Evolutionary conservation across 1,139 yeast genomes (phyloP).

Genomic region (Protomyces gravidus): DNA sequence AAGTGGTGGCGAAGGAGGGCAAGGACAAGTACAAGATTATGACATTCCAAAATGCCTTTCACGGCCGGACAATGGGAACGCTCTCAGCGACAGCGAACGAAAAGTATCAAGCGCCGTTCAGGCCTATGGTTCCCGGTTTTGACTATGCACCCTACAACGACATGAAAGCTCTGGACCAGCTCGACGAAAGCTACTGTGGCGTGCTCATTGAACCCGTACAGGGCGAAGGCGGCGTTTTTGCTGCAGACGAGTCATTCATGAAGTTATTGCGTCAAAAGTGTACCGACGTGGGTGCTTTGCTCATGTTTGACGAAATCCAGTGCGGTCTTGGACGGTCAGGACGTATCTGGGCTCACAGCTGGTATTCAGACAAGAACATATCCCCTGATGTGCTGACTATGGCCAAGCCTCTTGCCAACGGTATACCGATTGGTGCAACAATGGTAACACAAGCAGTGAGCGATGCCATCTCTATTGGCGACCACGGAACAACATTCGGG

Average conservation of each 20-base stretch:
- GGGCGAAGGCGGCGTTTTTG: slow-evolving; percentile 94
- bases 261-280: slow-evolving; percentile 64
- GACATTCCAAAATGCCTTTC: slow-evolving; percentile 84
- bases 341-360: slow-evolving; percentile 83
- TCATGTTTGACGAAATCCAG: slow-evolving; percentile 93
- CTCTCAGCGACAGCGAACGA: slow-evolving; percentile 86
- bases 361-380: slow-evolving; percentile 59
- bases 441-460: slow-evolving; percentile 78
- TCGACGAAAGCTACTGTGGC: slow-evolving; percentile 75
- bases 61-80: slow-evolving; percentile 93
- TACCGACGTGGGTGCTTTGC: slow-evolving; percentile 61
- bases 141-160: slow-evolving; percentile 53
- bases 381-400: slow-evolving; percentile 91
- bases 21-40: slow-evolving; percentile 67
- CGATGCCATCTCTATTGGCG: slow-evolving; percentile 71
- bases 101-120: slow-evolving; percentile 85
- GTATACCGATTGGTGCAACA: slow-evolving; percentile 96
- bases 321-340: slow-evolving; percentile 96
- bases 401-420: slow-evolving; percentile 96
- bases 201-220: slow-evolving; percentile 95
- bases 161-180: slow-evolving; percentile 53
- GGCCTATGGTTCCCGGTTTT: slow-evolving; percentile 85
- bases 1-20: slow-evolving; percentile 40
- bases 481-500: slow-evolving; percentile 97
- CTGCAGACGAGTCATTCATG: slow-evolving; percentile 61